Percentiles rank a stretch among this genome's conserved stretches.
phyloP scores from a whole-genome alignment of 305 asterid species.

The Fraxinus xanthoxyloides region DNA sequence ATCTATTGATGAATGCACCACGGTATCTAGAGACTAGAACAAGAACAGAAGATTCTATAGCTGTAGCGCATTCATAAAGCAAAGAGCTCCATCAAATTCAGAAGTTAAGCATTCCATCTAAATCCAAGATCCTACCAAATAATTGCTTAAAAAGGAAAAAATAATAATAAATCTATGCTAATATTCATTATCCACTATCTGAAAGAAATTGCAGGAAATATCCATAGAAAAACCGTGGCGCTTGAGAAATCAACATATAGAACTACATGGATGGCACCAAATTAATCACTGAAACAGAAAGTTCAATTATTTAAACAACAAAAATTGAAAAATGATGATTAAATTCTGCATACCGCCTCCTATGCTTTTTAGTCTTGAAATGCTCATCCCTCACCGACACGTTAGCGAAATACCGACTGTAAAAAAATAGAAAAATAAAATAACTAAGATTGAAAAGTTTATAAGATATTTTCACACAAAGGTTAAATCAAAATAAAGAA shows the following conservation, averaged over 20 bases:
- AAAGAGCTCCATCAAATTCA: background rate
- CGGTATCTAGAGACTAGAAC: too few relatives aligned
- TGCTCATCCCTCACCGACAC: conserved; percentile 75
- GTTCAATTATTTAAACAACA: background rate
- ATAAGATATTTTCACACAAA: background rate
- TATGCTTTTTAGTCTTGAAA: conserved; percentile 76
- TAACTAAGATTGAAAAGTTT: background rate
- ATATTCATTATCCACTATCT: background rate
- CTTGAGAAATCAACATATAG: background rate
- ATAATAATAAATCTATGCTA: background rate
- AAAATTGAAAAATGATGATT: background rate
- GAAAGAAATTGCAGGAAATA: background rate
- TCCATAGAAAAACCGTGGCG: background rate
- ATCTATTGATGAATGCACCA: too few relatives aligned
- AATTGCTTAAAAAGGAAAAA: background rate
- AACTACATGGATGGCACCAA: background rate
- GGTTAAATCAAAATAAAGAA: background rate
- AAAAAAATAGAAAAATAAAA: background rate
- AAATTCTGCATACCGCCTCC: conserved; percentile 55
- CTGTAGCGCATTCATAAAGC: background rate
- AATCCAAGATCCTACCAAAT: background rate
- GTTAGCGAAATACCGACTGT: conserved; percentile 70
- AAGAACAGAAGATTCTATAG: too few relatives aligned
- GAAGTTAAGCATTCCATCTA: background rate
- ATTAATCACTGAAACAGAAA: background rate